Percentiles rank a stretch among this genome's conserved stretches.
Evolutionary conservation across 805 yeast species (phyloP).

Genomic region (baker's yeast (Saccharomyces cerevisiae)): DNA sequence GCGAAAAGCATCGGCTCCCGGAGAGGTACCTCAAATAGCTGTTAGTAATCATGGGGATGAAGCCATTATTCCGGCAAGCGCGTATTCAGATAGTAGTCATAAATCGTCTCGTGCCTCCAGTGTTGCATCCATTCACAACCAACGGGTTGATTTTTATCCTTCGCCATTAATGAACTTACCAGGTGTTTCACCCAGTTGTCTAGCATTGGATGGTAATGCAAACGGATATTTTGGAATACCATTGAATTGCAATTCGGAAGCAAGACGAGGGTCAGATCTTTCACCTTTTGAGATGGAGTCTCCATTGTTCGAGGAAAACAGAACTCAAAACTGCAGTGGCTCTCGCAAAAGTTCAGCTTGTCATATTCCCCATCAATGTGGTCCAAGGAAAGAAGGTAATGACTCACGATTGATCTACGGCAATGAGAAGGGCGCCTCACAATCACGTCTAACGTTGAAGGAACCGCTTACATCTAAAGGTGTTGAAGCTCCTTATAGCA

Average conservation of each 20-base stretch:
- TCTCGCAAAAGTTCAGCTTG: neutral
- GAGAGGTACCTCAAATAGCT: neutral
- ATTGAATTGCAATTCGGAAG: neutral
- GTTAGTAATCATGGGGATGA: neutral
- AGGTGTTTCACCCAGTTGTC: neutral
- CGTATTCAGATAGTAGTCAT: conserved; percentile 13
- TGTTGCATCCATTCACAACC: neutral
- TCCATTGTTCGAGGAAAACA: neutral
- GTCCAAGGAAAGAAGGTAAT: neutral
- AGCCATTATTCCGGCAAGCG: conserved; percentile 6
- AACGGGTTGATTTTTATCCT: neutral
- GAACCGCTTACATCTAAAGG: neutral
- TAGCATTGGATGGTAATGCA: neutral
- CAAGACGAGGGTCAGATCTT: neutral
- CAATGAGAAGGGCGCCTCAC: neutral
- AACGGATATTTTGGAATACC: neutral
- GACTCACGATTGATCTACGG: neutral
- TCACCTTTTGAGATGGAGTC: neutral
- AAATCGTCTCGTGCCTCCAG: neutral
- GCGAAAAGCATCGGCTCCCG: neutral
- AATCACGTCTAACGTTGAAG: neutral
- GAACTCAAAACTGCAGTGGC: neutral
- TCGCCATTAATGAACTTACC: neutral
- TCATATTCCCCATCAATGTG: neutral
- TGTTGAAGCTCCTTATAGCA: conserved; percentile 3